Base-by-base conservation (phyloP, 2,329 filamentous ascomycete genomes). In the Mycosphaerelloides madeirae region DNA sequence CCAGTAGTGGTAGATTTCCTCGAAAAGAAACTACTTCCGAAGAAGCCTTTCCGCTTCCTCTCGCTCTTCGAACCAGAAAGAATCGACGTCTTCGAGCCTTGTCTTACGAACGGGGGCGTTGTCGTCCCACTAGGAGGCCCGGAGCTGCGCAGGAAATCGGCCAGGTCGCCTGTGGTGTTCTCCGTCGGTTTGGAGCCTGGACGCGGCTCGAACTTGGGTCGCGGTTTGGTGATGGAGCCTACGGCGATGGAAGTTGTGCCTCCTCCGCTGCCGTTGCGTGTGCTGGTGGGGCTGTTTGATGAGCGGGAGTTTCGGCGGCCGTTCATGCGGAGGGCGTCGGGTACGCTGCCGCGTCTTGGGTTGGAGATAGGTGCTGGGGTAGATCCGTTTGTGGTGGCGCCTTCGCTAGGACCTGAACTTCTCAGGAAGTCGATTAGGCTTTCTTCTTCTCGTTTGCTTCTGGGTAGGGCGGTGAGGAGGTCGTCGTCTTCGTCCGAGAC, bases 391-490 rank as follows among this genome's bases (percentile, higher is more conserved):
- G 38, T 28, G 13, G 33, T 25, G 19, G 33, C 33, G 15, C 14
- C 15, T 12, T 35, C 38, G 7, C 84, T 83, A 5, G 85, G 85
- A 31, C 83, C 76, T 47, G 78, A 82, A 63, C 79, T 86, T 48
- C 77, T 78, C 31, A 90, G 64, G 60, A 90, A 90, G 52, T 90
- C 85, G 25, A 84, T 79, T 38, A 90, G 64, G 51, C 80, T 84
- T 65, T 89, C 83, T 59, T 85, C 68, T 60, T 60, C 69, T 56
- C 29, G 65, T 9, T 63, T 63, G 13, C 65, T 65, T 29, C 44
- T 56, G 2, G 73, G 71, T 43, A 76, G 67, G 12, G 68, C 68
- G 6, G 67, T 70, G 16, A 74, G 65, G 15, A 76, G 63, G 22
- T 79, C 72, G 12, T 49, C 50, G 18, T 52, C 48, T 18, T 54